Base-by-base conservation (phyloP, 306 rosid species). In the Potentilla sterilis region DNA sequence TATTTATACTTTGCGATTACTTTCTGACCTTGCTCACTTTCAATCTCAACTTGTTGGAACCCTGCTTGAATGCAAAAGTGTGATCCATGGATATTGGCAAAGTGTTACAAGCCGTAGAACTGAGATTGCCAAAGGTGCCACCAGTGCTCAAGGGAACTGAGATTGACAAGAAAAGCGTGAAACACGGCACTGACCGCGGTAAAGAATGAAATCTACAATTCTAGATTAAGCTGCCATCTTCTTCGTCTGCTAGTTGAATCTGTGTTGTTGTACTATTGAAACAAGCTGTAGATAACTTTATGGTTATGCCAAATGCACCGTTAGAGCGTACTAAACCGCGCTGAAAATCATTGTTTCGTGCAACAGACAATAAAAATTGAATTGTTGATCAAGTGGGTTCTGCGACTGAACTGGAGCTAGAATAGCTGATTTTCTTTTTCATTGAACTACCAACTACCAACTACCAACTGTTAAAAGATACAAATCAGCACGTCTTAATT, bases 371-470 rank as follows among this genome's bases (percentile, higher is more conserved):
- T 11, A 18, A 18, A 5, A 7, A 48, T 3, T 5, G 8, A 51
- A 19, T 16, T 6, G 1, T 19, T 18, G 10, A 52, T 9, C 59
- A 7, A 52, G 59, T 19, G 11, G 59, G 8, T 24, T 59, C 37
- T 58, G 18, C 14, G 35, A 58, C 16, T 58, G 16, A 28, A 59
- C 65, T 28, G 24, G 6, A 15, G 3, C 28, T 59, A 59, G 65
- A 59, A 59, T 12, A 32, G 70, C 40, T 42, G 73, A 75, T 42
- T 42, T 74, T 35, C 74, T 54, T 40, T 44, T 62, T 73, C 77
- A 62, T 75, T 51, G 21, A 62, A 62, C 47, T 12, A 24, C 68
- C 14, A 7, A 9, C 47, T 12, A 24, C 68, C 14, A 7, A 9
- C 44, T 74, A 18, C 7, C 40, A 37, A 37, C 40, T 37, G 72